A percentile compares a stretch with the other conserved stretches of the same genome.
phyloP scores from a whole-genome alignment of 2,329 filamentous ascomycete genomes.

The Nemania diffusa region DNA sequence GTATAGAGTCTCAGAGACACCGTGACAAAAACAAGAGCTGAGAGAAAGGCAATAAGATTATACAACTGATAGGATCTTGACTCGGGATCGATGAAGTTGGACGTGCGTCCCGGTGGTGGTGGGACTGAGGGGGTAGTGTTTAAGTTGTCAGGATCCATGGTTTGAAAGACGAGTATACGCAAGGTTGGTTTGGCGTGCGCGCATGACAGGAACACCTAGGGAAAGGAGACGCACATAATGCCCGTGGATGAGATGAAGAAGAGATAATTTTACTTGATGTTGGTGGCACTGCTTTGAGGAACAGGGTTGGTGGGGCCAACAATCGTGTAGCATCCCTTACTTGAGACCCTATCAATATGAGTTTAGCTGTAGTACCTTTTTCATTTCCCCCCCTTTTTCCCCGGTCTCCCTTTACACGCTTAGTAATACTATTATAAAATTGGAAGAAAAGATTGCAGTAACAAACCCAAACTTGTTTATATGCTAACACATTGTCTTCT shows the following conservation, averaged over 20 bases:
- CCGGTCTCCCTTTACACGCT: too few species aligned
- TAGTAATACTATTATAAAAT: too few species aligned
- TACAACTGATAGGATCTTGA: conserved; percentile 1
- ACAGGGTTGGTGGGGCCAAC: too few species aligned
- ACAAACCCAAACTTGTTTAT: too few species aligned
- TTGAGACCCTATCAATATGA: too few species aligned
- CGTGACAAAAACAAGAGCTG: not conserved
- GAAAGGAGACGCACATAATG: not conserved
- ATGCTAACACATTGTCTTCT: too few species aligned
- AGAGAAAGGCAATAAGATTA: not conserved
- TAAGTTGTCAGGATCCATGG: not conserved
- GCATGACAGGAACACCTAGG: not conserved
- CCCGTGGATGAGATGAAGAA: not conserved
- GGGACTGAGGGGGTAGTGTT: not conserved
- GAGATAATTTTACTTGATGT: not conserved
- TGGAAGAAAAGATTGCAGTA: too few species aligned
- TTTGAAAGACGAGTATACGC: not conserved
- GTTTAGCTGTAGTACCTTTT: too few species aligned
- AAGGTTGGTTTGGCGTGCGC: not conserved
- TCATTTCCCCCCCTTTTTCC: too few species aligned
- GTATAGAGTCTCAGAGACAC: not conserved
- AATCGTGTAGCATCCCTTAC: too few species aligned
- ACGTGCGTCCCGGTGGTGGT: not conserved
- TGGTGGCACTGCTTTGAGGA: too few species aligned
- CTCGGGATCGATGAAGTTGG: not conserved